Evolutionary conservation across 768 basidiomycete species (phyloP).

Genomic region (Suillus lakei): DNA sequence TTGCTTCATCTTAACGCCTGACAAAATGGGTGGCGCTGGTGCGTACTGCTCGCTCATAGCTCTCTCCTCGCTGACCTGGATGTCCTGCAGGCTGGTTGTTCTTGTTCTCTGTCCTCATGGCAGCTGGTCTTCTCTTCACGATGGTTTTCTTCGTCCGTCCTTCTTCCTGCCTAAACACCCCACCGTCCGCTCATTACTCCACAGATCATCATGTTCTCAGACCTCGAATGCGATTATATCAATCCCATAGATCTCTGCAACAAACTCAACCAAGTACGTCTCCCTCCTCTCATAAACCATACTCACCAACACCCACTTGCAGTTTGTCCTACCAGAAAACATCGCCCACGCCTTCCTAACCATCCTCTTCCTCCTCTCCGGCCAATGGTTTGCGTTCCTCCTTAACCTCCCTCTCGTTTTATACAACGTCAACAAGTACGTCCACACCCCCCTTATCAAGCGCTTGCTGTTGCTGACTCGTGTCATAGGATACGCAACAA

Average conservation of each 20-base stretch:
- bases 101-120: slow-evolving; percentile 94
- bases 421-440: slow-evolving; percentile 95
- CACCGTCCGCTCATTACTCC: not conserved
- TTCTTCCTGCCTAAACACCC: not conserved
- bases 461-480: slow-evolving; percentile 1
- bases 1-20: not conserved
- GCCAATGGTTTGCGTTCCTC: slow-evolving; percentile 94
- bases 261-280: slow-evolving; percentile 91
- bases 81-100: slow-evolving; percentile 93
- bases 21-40: slow-evolving; percentile 50
- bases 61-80: not conserved
- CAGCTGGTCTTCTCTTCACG: slow-evolving; percentile 94
- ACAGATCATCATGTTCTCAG: slow-evolving; percentile 99
- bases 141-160: slow-evolving; percentile 98
- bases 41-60: slow-evolving; percentile 22
- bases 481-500: slow-evolving; percentile 80
- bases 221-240: slow-evolving; percentile 99
- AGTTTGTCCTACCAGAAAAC: slow-evolving; percentile 99
- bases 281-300: not conserved
- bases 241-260: slow-evolving; percentile 99
- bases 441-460: slow-evolving; percentile 16
- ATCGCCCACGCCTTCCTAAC: slow-evolving; percentile 92
- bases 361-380: slow-evolving; percentile 87
- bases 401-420: slow-evolving; percentile 88
- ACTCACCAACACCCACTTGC: slow-evolving; percentile 3